Base-by-base conservation (phyloP, 2,329 filamentous ascomycete species). In the Trichoderma brevicompactum region DNA sequence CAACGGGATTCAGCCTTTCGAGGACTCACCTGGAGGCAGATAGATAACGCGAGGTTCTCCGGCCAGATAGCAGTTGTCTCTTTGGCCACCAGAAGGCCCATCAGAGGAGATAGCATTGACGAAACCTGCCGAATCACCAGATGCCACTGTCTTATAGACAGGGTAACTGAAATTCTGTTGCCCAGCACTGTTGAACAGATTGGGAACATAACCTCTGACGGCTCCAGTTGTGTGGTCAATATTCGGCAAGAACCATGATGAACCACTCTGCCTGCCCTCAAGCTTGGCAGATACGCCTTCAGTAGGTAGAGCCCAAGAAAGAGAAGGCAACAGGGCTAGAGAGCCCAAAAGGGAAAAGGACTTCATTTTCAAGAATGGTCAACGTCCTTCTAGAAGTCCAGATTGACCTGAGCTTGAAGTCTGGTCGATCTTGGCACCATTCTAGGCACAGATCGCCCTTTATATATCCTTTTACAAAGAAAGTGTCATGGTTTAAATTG, bases 181-280 rank as follows among this genome's bases (percentile, higher is more conserved):
- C 8, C 67, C 67, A 34, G 12, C 36, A 40, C 62, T 65, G 54
- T 60, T 50, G 23, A 46, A 46, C 12, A 70, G 53, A 38, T 68
- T 55, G 12, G 69, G 69, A 7, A 67, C 69, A 44, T 68, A 70
- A 34, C 66, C 69, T 58, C 69, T 41, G 17, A 70, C 69, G 12
- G 68, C 50, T 32, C 63, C 68, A 15, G 66, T 66, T 8, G 68
- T 68, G 43, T 70, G 69, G 52, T 70, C 69, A 40, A 70, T 63
- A 53, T 70, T 69, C 34, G 68, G 67, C 40, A 70, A 38, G 23
- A 69, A 70, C 69, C 69, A 70, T n/a, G 69, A 67, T 17, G 69
- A 70, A 12, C 48, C 64, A 15, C 62, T 58, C 53, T 65, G 63
- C 8, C 64, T 66, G n/a, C 32, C 28, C 36, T 62, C 40, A 38